phyloP scores from a whole-genome alignment of 192 early-diverging fungal genomes.

The Backusella psychrophila region DNA sequence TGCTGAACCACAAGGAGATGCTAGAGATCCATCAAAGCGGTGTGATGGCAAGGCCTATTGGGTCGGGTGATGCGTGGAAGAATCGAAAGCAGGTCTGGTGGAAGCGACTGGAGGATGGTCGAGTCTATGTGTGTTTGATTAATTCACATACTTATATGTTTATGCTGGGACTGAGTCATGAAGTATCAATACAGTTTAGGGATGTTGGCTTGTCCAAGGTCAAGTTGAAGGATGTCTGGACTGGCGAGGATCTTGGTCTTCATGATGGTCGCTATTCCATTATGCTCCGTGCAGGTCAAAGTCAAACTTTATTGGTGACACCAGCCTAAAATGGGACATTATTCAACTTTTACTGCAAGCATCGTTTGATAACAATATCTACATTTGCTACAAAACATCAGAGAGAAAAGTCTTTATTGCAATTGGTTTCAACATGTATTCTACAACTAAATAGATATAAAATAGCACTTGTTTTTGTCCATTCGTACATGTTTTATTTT shows the following conservation, averaged over 20 bases:
- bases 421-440: no score
- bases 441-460: no score
- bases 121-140: conserved; percentile 27
- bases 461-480: no score
- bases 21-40: conserved; percentile 30
- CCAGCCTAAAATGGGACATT: neutral
- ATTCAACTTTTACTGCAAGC: no score
- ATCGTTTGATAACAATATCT: no score
- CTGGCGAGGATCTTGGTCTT: conserved; percentile 3
- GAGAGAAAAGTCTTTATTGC: no score
- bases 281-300: conserved; percentile 23
- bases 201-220: conserved; percentile 22
- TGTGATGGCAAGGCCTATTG: conserved; percentile 28
- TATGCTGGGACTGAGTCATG: conserved; percentile 16
- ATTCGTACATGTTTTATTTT: no score
- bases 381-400: no score
- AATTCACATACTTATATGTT: conserved; percentile 24
- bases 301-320: conserved; percentile 21
- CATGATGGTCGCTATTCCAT: neutral
- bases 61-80: conserved; percentile 19
- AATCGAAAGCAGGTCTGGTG: conserved; percentile 36
- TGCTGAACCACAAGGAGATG: conserved; percentile 31
- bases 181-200: neutral
- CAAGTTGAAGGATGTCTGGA: conserved; percentile 29
- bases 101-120: conserved; percentile 25